Base-by-base conservation (phyloP, 2,329 filamentous ascomycete genomes). In the Simplicillium aogashimaense region DNA sequence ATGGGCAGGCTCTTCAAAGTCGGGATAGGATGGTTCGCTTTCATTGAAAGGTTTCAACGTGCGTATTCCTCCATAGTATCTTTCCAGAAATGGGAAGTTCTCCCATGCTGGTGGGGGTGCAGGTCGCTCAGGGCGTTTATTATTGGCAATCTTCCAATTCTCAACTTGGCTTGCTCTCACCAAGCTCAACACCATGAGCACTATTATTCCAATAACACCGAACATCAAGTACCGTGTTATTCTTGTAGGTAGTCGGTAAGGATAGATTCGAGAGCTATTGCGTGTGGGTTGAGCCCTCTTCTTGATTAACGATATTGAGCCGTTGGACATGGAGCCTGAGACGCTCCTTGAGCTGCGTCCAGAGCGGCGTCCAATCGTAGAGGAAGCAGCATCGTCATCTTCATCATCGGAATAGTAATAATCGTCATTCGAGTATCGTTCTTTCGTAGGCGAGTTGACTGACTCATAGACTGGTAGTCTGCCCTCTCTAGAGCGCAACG, bases 41-140 rank as follows among this genome's bases (percentile, higher is more conserved):
- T 85, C 67, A 12, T 70, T 59, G 18, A 78, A 64, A 0, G 77
- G 62, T 0, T 85, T 76, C 45, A 98, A 56, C 0, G 75, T 83
- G 47, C 81, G 73, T 43, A 98, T 72, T 1, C 92, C 92, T 12
- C 88, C 90, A 57, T 95, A 92, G 57, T 95, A 98, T 46, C 89
- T 75, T 44, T 81, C 82, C 45, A 98, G 61, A 53, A 95, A 94
- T 0, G 80, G 78, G 56, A 94, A 97, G 9, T 74, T 76, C 57
- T 94, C 86, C 88, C 89, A 97, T 5, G 75, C 61, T 0, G 80
- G 77, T 11, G 86, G 84, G 15, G 78, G 75, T 0, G 75, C 61
- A 0, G 77, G 70, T 11, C 72, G 51, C 7, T 52, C 57, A 11
- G 57, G 53, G 5, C 63, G 57, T 37, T 57, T 58, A 42, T 67